These are phyloP conservation scores for Corylus avellana DNA, from an alignment of 306 rosid genomes.

Conservation along the genomic window DNA sequence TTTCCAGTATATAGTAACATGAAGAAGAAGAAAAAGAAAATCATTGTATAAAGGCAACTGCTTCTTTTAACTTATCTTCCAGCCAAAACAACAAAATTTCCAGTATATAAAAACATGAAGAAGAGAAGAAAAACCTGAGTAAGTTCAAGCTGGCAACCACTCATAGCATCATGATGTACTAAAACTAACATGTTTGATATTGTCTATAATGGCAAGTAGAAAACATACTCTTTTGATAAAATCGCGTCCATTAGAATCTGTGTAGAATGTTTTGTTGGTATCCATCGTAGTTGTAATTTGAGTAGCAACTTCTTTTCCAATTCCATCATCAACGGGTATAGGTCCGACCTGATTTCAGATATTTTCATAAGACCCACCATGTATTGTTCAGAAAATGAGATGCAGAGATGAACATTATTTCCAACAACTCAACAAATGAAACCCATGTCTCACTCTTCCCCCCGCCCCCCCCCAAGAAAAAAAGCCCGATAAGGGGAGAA, in stretches of 20 bases:
- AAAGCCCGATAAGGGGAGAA: neutral
- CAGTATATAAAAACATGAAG: neutral
- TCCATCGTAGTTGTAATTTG: slow-evolving; percentile 59
- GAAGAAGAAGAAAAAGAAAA: no score
- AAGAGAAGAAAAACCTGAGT: neutral
- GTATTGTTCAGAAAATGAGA: neutral
- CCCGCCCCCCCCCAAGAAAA: neutral
- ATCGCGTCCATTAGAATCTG: slow-evolving; percentile 95
- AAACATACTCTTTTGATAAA: slow-evolving; percentile 76
- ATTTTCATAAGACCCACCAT: neutral
- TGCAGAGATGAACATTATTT: neutral
- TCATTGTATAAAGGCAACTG: no score
- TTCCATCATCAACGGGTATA: slow-evolving; percentile 73
- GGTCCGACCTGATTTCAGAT: slow-evolving; percentile 75
- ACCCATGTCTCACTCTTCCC: no score
- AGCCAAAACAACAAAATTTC: neutral
- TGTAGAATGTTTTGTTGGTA: slow-evolving; percentile 76
- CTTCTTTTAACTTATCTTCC: neutral
- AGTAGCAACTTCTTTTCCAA: slow-evolving; percentile 80
- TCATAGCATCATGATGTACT: neutral
- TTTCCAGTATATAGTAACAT: no score
- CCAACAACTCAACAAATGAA: neutral
- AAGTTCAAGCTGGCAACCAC: neutral
- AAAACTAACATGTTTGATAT: neutral
- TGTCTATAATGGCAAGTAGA: neutral